These are phyloP conservation scores for Chaetothyriales sp. DNA, from an alignment of 2,329 filamentous ascomycete genomes.

Conservation along the genomic window DNA sequence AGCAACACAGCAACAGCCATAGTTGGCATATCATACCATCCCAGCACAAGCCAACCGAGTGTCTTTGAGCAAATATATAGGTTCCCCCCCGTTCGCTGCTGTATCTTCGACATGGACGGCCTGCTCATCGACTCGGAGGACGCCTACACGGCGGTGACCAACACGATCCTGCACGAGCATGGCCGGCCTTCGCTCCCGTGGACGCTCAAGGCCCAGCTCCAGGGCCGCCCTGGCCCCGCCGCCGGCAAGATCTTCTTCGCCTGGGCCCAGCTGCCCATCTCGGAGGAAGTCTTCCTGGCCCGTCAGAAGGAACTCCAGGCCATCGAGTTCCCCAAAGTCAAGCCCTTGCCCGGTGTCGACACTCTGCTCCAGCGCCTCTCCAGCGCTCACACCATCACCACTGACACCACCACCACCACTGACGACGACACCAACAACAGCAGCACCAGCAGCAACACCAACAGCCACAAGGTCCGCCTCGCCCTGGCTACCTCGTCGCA, in stretches of 20 bases:
- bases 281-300: slow-evolving; percentile 48
- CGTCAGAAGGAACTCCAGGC: slow-evolving; percentile 50
- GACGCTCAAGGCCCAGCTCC: slow-evolving; percentile 81
- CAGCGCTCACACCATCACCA: slow-evolving; percentile 17
- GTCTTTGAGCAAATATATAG: slow-evolving; percentile 26
- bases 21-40: not conserved
- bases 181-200: slow-evolving; percentile 65
- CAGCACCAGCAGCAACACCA: slow-evolving; percentile 18
- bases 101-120: slow-evolving; percentile 98
- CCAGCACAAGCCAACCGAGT: not conserved
- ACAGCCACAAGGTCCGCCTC: slow-evolving; percentile 47
- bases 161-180: slow-evolving; percentile 64
- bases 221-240: slow-evolving; percentile 48
- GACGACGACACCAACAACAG: slow-evolving; percentile 23
- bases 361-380: slow-evolving; percentile 48
- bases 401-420: slow-evolving; percentile 18
- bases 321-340: slow-evolving; percentile 56
- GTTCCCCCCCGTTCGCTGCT: slow-evolving; percentile 69
- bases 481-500: slow-evolving; percentile 76
- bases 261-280: slow-evolving; percentile 76
- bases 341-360: slow-evolving; percentile 63
- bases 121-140: slow-evolving; percentile 91
- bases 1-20: too few relatives aligned
- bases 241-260: slow-evolving; percentile 51
- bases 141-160: slow-evolving; percentile 68